A percentile compares a stretch with the other conserved stretches of the same genome.
Conservation (phyloP, 2,329 filamentous ascomycete species). For the Balansia obtecta region DNA sequence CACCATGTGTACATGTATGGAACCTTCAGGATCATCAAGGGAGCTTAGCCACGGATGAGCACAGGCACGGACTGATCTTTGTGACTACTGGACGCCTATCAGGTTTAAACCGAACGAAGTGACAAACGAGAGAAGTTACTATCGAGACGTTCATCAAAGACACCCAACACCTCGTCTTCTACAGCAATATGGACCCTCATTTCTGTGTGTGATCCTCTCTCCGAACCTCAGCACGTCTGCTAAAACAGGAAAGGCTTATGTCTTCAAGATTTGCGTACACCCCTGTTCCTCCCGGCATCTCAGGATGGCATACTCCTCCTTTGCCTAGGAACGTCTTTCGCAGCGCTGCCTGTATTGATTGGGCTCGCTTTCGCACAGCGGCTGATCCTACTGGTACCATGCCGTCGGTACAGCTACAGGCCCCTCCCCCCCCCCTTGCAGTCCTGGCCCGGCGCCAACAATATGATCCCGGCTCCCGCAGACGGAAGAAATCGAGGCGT, state of each 20-base stretch:
- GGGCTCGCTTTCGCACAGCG: not conserved
- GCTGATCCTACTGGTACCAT: not conserved
- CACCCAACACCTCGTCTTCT: not conserved
- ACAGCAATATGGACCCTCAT: not conserved
- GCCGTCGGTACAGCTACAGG: not conserved
- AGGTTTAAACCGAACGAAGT: not conserved
- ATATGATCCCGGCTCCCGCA: constrained; percentile 14
- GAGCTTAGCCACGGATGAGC: not conserved
- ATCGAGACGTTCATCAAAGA: constrained; percentile 3
- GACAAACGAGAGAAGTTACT: not conserved
- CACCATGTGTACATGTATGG: not conserved
- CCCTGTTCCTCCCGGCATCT: not conserved
- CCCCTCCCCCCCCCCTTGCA: constrained; percentile 14
- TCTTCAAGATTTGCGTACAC: not conserved
- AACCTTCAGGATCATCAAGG: not conserved
- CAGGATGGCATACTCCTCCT: not conserved
- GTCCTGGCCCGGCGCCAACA: constrained; percentile 7
- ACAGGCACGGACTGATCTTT: not conserved
- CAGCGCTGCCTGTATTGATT: not conserved
- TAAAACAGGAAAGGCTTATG: not conserved
- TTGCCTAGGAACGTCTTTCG: not conserved
- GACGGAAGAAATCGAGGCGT: constrained; percentile 26
- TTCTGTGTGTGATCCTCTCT: not conserved
- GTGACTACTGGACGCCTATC: not conserved
- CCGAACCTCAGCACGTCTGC: not conserved